Conservation (phyloP, 2,329 filamentous ascomycete genomes). For the Colletotrichum tropicicola region DNA sequence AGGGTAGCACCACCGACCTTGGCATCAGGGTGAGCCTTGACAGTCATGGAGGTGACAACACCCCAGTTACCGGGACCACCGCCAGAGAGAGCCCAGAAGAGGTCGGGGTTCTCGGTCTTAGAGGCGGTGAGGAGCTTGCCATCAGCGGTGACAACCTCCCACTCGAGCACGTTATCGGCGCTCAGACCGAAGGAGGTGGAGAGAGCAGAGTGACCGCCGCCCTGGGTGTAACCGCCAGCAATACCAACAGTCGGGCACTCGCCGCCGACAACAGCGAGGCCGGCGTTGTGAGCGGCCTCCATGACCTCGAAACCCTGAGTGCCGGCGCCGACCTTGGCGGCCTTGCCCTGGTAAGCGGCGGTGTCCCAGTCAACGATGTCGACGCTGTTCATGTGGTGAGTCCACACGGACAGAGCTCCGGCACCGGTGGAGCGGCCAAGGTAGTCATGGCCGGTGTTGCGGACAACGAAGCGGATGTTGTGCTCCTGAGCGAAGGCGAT, state of each 20-base stretch:
- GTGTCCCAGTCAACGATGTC: constrained; percentile 36
- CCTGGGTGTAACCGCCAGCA: constrained; percentile 68
- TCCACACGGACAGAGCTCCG: constrained; percentile 58
- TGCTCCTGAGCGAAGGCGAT: constrained; percentile 41
- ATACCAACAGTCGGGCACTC: constrained; percentile 63
- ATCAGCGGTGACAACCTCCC: constrained; percentile 57
- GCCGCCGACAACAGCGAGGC: constrained; percentile 47
- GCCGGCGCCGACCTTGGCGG: constrained; percentile 59
- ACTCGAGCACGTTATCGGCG: constrained; percentile 63
- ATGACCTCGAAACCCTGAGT: constrained; percentile 55
- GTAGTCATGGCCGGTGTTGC: constrained; percentile 64
- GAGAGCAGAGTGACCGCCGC: constrained; percentile 66
- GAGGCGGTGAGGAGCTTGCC: constrained; percentile 53
- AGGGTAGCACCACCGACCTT: constrained; percentile 43
- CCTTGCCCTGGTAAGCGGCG: constrained; percentile 34
- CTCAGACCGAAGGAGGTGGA: constrained; percentile 62
- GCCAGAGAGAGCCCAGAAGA: constrained; percentile 60
- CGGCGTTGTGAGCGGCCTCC: constrained; percentile 12
- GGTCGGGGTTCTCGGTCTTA: constrained; percentile 50
- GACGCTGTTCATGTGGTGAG: constrained; percentile 52
- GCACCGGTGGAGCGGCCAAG: constrained; percentile 61
- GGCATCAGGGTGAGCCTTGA: constrained; percentile 44
- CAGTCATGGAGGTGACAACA: constrained; percentile 49
- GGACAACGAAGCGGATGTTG: constrained; percentile 59
- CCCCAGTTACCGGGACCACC: constrained; percentile 53